phyloP scores from a whole-genome alignment of 306 rosid species.

The Cicer yamashitae region DNA sequence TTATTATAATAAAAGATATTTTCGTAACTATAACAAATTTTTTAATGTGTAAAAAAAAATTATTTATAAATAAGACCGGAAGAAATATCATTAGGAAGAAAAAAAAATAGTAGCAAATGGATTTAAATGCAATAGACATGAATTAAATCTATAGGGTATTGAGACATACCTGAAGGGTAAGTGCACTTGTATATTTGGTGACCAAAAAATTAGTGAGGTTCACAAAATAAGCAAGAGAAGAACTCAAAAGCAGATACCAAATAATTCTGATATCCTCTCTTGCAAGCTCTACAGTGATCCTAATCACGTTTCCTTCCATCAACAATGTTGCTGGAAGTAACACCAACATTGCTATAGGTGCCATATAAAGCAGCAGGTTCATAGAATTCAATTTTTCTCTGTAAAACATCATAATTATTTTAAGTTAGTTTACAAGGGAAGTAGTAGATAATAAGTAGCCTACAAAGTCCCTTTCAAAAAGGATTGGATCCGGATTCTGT shows the following conservation, averaged over 20 bases:
- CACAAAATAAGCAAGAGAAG: constrained; percentile 55
- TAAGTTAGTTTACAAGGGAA: constrained; percentile 19
- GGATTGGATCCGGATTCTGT: not conserved
- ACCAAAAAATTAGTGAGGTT: constrained; percentile 59
- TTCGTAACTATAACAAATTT: too few species aligned
- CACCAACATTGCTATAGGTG: constrained; percentile 53
- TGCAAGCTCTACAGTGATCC: constrained; percentile 52
- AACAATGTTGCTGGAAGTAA: constrained; percentile 56
- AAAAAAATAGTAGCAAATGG: not conserved
- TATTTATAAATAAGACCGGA: too few species aligned
- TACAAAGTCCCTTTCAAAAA: not conserved
- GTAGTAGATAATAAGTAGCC: not conserved
- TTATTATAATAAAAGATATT: too few species aligned
- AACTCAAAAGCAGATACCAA: constrained; percentile 55
- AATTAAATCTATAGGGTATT: not conserved
- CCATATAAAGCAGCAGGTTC: constrained; percentile 61
- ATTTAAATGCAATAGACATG: not conserved
- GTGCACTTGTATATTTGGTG: constrained; percentile 59
- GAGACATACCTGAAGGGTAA: constrained; percentile 59
- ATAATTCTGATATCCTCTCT: constrained; percentile 50
- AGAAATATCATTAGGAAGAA: too few species aligned
- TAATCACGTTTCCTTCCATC: constrained; percentile 53
- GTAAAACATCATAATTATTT: not conserved
- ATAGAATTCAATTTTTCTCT: constrained; percentile 57
- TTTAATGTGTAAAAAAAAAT: not conserved